Conservation (phyloP, 139 green algal genomes). For the Tetradesmus obliquus region DNA sequence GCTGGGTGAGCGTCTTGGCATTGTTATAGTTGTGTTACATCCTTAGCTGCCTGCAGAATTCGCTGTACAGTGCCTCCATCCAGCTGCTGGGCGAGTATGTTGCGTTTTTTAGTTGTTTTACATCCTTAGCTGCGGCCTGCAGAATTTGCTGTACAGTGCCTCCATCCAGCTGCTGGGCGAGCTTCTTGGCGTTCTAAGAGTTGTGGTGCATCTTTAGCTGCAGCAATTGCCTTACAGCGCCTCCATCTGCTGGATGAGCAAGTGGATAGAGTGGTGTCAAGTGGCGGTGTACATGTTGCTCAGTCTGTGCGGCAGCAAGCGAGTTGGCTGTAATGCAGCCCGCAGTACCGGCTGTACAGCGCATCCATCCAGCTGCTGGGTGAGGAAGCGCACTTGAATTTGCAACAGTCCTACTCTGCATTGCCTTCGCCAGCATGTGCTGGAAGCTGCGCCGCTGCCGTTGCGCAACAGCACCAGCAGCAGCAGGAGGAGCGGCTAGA, state of each 20-base stretch:
- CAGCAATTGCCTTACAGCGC: neutral
- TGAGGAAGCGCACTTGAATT: slow-evolving; percentile 15
- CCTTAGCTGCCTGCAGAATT: neutral
- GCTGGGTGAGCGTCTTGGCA: slow-evolving; percentile 64
- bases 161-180: slow-evolving; percentile 85
- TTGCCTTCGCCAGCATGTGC: no score
- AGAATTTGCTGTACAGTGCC: slow-evolving; percentile 93
- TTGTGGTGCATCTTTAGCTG: neutral
- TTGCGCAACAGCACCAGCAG: no score
- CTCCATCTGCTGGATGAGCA: no score
- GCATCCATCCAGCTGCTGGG: slow-evolving; percentile 85
- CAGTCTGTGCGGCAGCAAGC: neutral
- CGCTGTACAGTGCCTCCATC: neutral
- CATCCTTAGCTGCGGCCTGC: slow-evolving; percentile 54
- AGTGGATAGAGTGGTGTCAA: no score
- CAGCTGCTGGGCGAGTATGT: slow-evolving; percentile 73
- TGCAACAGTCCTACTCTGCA: no score
- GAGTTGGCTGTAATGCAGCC: slow-evolving; percentile 44
- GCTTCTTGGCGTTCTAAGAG: neutral
- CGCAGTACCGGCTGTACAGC: slow-evolving; percentile 92
- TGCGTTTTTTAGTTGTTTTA: neutral
- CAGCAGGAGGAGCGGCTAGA: no score
- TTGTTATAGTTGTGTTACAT: neutral
- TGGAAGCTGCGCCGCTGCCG: no score
- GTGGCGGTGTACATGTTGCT: neutral